Evolutionary conservation across 2,329 filamentous ascomycete genomes (phyloP), one percentile per base, ranked within the genome.

Genomic region (Xylariaceae sp.): DNA sequence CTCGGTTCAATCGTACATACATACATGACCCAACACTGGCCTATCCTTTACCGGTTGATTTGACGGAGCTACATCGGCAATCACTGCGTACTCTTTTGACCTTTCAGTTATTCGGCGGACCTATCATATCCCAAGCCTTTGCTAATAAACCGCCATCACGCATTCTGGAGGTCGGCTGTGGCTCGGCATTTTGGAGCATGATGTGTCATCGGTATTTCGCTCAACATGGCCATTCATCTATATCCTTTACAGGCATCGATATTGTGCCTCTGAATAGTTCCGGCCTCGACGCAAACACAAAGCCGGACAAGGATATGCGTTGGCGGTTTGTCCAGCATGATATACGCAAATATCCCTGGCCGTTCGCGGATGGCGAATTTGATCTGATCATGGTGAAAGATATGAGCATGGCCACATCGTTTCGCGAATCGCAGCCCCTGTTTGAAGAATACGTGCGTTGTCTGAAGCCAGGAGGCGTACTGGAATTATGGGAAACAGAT

Each of bases 261-360:
- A 80, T 95, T 42, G 85, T 86, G 8, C 83, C 86, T 4, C 63
- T 91, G 18, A 82, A 85, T 3, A 66, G 67, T 24, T 65, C 55
- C 8, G 56, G 53, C 3, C 54, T 68, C n/a, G 63, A 59, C 17
- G 56, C 38, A 34, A 57, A 59, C 38, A 60, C 74, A 53, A 80
- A 81, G 52, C 70, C 71, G 3, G 75, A 79, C 50, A 81, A 83
- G 53, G 87, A 87, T 36, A 85, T 95, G 72, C 83, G 87, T 50
- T 95, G 89, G 89, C 81, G 74, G 9, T 96, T 95, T 60, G 79
- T 95, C 39, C 86, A 90, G 59, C 89, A 95, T 60, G 90, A 96
- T 63, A 67, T 95, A 49, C 83, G 88, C 44, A 78, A 79, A 45
- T 62, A 76, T 2, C 87, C 88, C 1, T 78, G 90, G 55, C 91